A percentile compares a stretch with the other conserved stretches of the same genome.
Evolutionary conservation across 2,329 filamentous ascomycete genomes (phyloP).

Genomic region (Neofusicoccum umdonicola): DNA sequence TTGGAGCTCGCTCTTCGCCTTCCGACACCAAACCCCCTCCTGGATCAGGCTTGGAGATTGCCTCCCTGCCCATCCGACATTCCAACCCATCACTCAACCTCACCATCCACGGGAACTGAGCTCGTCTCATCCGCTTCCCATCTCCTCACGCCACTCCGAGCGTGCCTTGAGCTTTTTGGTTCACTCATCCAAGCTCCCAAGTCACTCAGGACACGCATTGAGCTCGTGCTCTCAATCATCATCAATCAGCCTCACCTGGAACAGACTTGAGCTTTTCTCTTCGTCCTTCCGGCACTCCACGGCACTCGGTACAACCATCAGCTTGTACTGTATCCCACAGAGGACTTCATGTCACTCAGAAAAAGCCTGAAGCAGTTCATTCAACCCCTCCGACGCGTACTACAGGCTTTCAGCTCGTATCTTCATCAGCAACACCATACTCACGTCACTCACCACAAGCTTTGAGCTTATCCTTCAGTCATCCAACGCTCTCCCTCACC

Average conservation of each 20-base stretch:
- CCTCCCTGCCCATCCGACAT: background rate
- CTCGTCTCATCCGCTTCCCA: background rate
- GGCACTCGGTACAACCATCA: too few relatives aligned
- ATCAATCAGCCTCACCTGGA: background rate
- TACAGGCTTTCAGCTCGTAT: too few relatives aligned
- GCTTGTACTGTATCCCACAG: background rate
- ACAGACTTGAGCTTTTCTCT: background rate
- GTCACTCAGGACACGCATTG: too few relatives aligned
- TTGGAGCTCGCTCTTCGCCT: background rate
- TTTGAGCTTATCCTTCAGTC: too few relatives aligned
- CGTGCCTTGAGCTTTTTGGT: background rate
- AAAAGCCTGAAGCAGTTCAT: background rate
- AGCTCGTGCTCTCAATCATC: too few relatives aligned
- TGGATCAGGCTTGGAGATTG: background rate
- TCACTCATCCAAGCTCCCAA: too few relatives aligned
- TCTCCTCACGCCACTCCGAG: background rate
- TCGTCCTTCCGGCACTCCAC: background rate
- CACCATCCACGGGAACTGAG: background rate
- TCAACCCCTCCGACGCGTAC: too few relatives aligned
- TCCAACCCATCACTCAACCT: background rate
- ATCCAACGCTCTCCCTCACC: too few relatives aligned
- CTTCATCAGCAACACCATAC: too few relatives aligned
- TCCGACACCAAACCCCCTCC: too few relatives aligned
- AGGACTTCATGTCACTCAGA: background rate
- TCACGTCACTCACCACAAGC: too few relatives aligned